Percentiles rank a stretch among this genome's conserved stretches.
Evolutionary conservation across 192 early-diverging fungal genomes (phyloP).

Genomic region (Geosiphon pyriformis): DNA sequence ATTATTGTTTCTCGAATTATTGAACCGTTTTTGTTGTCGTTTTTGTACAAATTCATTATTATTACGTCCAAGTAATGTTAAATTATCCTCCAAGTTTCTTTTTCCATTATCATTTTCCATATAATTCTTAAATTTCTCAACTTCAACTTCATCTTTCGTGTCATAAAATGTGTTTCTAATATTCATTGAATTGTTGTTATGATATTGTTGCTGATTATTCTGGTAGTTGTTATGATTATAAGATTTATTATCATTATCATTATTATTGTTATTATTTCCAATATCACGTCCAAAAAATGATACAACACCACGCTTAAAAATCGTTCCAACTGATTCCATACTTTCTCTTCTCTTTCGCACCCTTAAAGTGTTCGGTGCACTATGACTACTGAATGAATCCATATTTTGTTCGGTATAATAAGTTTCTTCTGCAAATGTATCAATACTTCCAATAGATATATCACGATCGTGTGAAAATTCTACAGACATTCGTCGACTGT

Average conservation of each 20-base stretch:
- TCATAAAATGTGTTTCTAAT: background rate
- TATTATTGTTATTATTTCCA: background rate
- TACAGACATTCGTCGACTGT: slow-evolving; percentile 20
- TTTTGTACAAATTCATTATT: slow-evolving; percentile 4
- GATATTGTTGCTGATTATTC: background rate
- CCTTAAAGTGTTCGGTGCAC: slow-evolving; percentile 6
- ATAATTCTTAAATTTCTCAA: slow-evolving; percentile 8
- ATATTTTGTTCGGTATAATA: slow-evolving; percentile 21
- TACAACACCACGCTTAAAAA: slow-evolving; percentile 3
- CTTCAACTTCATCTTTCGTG: slow-evolving; percentile 1
- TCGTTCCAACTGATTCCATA: slow-evolving; percentile 12
- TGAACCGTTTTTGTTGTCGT: background rate
- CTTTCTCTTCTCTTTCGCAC: slow-evolving; percentile 14
- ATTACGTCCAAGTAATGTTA: background rate
- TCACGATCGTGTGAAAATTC: slow-evolving; percentile 23
- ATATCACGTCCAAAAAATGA: slow-evolving; percentile 18
- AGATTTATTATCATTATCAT: no score
- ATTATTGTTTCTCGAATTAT: background rate
- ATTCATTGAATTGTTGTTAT: background rate
- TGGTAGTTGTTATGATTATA: no score
- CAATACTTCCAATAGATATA: slow-evolving; percentile 23
- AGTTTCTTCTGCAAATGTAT: slow-evolving; percentile 24
- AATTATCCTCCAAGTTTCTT: slow-evolving; percentile 10
- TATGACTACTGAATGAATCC: slow-evolving; percentile 6
- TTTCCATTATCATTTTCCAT: slow-evolving; percentile 7